These are phyloP conservation scores for Paramecium bursaria DNA, from an alignment of 73 alveolate genomes.

Conservation along the genomic window DNA sequence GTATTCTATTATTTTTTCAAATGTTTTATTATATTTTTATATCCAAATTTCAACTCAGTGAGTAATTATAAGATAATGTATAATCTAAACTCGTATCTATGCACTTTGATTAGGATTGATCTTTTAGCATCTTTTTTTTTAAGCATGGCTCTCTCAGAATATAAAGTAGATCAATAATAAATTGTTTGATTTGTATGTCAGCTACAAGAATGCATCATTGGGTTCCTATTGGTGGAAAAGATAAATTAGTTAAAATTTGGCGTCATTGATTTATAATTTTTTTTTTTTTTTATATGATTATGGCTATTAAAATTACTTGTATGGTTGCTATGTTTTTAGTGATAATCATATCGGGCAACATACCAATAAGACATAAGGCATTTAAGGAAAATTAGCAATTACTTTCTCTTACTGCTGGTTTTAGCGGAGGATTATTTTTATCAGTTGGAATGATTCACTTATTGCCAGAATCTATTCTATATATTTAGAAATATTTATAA, in stretches of 20 bases:
- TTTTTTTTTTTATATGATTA: no score
- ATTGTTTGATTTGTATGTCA: no score
- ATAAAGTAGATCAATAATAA: no score
- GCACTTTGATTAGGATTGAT: no score
- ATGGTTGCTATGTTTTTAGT: not conserved
- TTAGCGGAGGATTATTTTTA: conserved; percentile 15
- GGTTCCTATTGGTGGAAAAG: conserved; percentile 98
- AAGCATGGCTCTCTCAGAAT: no score
- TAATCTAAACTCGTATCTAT: no score
- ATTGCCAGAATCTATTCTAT: not conserved
- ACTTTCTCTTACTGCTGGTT: not conserved
- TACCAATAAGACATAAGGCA: not conserved
- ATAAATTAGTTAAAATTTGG: conserved; percentile 96
- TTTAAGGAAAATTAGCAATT: conserved; percentile 1
- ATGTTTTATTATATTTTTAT: no score
- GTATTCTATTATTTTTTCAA: no score
- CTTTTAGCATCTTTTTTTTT: no score
- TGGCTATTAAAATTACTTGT: not conserved
- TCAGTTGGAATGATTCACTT: conserved; percentile 12
- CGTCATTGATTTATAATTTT: conserved; percentile 84
- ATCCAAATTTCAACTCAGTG: no score
- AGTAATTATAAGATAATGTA: no score
- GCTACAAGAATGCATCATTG: no score
- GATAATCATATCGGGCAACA: conserved; percentile 3
- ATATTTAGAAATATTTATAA: not conserved